Evolutionary conservation across 345 rosid species (phyloP).

Genomic region (Citrus sinensis): DNA sequence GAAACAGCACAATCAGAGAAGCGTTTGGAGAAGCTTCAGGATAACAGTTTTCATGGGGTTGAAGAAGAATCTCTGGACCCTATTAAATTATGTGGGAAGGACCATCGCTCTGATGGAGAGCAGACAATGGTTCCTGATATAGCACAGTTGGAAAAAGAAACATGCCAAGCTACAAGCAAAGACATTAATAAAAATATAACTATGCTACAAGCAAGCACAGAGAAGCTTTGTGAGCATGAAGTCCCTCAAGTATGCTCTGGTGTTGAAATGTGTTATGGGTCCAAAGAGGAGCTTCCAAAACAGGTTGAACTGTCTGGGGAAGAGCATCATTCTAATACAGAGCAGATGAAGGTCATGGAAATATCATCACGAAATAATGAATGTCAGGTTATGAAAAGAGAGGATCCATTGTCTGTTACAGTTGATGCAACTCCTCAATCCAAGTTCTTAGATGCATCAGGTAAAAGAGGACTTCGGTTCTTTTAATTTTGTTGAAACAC

Average conservation of each 20-base stretch:
- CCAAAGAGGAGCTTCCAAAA: slow-evolving; percentile 25
- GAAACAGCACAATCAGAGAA: slow-evolving; percentile 10
- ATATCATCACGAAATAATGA: slow-evolving; percentile 18
- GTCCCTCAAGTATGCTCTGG: slow-evolving; percentile 5
- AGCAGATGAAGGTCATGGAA: slow-evolving; percentile 24
- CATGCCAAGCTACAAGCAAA: slow-evolving; percentile 9
- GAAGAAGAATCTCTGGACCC: slow-evolving; percentile 14
- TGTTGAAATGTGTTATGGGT: slow-evolving; percentile 9
- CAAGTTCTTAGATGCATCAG: slow-evolving; percentile 39
- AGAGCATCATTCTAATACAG: slow-evolving; percentile 26
- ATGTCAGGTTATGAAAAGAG: slow-evolving; percentile 22
- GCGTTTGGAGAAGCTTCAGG: slow-evolving; percentile 7
- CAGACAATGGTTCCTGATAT: slow-evolving; percentile 15
- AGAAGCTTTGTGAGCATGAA: slow-evolving; percentile 32
- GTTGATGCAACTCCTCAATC: slow-evolving; percentile 38
- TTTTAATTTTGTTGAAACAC: not conserved
- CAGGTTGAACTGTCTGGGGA: slow-evolving; percentile 16
- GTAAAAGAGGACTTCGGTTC: slow-evolving; percentile 24
- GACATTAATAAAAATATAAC: slow-evolving; percentile 11
- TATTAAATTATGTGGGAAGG: slow-evolving; percentile 14
- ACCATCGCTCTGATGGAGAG: slow-evolving; percentile 20
- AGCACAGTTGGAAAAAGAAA: slow-evolving; percentile 17
- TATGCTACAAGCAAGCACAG: slow-evolving; percentile 28
- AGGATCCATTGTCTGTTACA: slow-evolving; percentile 29
- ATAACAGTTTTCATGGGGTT: slow-evolving; percentile 8